Conservation (phyloP, 495 filamentous ascomycete genomes). For the Xylaria longipes region DNA sequence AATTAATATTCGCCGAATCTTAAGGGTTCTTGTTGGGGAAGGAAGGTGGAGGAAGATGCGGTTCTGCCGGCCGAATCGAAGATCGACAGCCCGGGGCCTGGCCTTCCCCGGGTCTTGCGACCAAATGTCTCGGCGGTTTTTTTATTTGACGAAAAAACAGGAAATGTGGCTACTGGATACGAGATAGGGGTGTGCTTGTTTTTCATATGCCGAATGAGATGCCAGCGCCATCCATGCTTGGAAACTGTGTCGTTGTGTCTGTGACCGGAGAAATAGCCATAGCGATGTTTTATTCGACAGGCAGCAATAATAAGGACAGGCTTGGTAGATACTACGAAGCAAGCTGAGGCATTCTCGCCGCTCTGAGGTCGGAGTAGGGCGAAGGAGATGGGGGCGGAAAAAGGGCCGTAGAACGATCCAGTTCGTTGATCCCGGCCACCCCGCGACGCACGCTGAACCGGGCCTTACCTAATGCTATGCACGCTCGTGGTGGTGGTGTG, state of each 20-base stretch:
- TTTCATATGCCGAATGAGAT: not conserved
- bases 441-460: not conserved
- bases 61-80: not conserved
- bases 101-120: conserved; percentile 15
- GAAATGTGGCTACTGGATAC: not conserved
- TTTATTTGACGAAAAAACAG: too few relatives aligned
- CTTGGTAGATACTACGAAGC: not conserved
- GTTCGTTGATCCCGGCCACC: conserved; percentile 14
- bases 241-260: not conserved
- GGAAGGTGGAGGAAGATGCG: not conserved
- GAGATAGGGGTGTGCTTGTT: conserved; percentile 1
- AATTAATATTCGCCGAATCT: not conserved
- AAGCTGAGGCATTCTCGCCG: not conserved
- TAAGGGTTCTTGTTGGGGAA: not conserved
- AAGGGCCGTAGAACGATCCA: conserved; percentile 13
- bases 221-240: not conserved
- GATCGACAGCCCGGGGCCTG: conserved; percentile 1
- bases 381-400: not conserved
- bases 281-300: not conserved
- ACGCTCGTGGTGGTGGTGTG: conserved; percentile 10
- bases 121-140: conserved; percentile 19
- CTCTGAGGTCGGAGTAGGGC: not conserved
- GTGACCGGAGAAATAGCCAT: not conserved
- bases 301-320: not conserved
- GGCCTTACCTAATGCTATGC: not conserved